Evolutionary conservation across 495 filamentous ascomycete genomes (phyloP).

Genomic region (Pseudevernia furfuracea): DNA sequence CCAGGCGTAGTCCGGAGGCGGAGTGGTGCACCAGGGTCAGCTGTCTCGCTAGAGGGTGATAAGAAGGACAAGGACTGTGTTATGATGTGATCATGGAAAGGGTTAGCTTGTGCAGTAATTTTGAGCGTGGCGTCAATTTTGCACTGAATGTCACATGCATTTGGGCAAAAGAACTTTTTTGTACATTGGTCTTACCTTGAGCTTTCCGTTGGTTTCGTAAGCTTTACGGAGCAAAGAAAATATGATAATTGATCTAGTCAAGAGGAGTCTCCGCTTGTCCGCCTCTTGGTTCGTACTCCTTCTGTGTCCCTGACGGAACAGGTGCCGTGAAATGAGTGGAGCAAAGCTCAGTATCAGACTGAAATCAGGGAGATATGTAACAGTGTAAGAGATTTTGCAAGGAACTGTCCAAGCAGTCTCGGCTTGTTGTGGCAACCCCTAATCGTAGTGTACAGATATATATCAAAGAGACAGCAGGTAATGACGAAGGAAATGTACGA

Average conservation of each 20-base stretch:
- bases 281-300: too few species aligned
- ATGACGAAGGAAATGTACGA: too few species aligned
- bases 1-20: constrained; percentile 15
- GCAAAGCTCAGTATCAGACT: too few species aligned
- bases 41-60: constrained; percentile 16
- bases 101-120: neutral
- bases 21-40: constrained; percentile 14
- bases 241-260: neutral
- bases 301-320: too few species aligned
- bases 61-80: constrained; percentile 32
- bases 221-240: neutral
- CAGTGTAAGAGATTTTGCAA: too few species aligned
- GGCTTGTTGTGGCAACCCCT: too few species aligned
- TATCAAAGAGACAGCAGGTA: too few species aligned
- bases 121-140: neutral
- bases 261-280: too few species aligned
- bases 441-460: too few species aligned
- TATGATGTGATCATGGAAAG: constrained; percentile 32
- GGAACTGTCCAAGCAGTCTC: too few species aligned
- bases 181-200: neutral
- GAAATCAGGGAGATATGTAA: too few species aligned
- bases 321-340: too few species aligned
- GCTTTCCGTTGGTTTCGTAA: neutral
- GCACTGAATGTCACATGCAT: neutral
- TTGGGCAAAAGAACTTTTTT: neutral